Evolutionary conservation across 345 rosid species (phyloP).

Genomic region (Populus tremula): DNA sequence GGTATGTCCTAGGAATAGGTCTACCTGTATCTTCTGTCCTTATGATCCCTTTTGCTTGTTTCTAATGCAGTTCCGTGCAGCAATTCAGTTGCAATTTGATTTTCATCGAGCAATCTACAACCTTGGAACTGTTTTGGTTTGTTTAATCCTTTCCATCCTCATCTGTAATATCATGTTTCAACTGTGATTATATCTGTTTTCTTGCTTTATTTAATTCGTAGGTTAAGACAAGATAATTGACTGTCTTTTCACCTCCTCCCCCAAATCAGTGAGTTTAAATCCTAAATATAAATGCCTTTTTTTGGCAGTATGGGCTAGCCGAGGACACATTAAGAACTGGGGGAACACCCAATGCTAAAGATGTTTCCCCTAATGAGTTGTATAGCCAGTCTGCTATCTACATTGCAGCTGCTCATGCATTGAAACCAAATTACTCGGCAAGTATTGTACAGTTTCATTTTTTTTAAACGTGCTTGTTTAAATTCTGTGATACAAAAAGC

Average conservation of each 20-base stretch:
- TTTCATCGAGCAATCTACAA: constrained; percentile 97
- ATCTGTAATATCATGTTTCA: not conserved
- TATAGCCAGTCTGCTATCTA: constrained; percentile 96
- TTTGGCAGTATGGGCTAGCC: constrained; percentile 84
- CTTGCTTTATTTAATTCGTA: not conserved
- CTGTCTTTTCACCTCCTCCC: not conserved
- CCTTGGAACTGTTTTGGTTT: constrained; percentile 96
- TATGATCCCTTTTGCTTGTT: constrained; percentile 13
- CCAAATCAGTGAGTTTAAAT: not conserved
- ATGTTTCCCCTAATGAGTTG: constrained; percentile 80
- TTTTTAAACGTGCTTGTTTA: not conserved
- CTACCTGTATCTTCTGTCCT: constrained; percentile 15
- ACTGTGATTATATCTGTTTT: not conserved
- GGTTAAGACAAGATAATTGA: constrained; percentile 4
- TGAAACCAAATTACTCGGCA: constrained; percentile 95
- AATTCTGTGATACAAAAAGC: not conserved
- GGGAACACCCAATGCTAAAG: constrained; percentile 57
- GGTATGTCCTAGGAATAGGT: constrained; percentile 13
- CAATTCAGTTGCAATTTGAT: constrained; percentile 90
- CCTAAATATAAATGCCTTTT: constrained; percentile 6
- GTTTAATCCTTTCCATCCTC: constrained; percentile 29
- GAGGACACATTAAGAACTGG: constrained; percentile 90
- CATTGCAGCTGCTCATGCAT: constrained; percentile 96
- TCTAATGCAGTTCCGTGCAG: constrained; percentile 81
- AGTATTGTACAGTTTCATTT: constrained; percentile 5